Evolutionary conservation across 306 rosid species (phyloP).

Genomic region (Neltuma alba): DNA sequence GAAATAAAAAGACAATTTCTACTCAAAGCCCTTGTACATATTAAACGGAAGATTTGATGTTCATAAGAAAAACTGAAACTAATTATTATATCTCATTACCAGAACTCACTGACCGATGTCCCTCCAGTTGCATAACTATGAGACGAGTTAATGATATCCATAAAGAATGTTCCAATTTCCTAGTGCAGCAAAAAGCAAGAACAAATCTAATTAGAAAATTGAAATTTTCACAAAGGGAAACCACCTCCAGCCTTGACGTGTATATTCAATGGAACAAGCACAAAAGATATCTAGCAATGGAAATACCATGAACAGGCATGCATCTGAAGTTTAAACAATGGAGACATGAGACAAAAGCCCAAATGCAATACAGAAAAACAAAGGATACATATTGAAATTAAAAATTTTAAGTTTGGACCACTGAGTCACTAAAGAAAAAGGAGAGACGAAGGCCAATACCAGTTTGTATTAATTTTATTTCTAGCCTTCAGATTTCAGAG

Average conservation of each 20-base stretch:
- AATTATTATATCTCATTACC: conserved; percentile 52
- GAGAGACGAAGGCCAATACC: not conserved
- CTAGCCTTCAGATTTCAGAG: conserved; percentile 23
- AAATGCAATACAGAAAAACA: not conserved
- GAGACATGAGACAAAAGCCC: not conserved
- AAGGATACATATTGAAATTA: not conserved
- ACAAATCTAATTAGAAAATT: conserved; percentile 17
- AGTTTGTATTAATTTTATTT: conserved; percentile 8
- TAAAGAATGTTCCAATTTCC: conserved; percentile 81
- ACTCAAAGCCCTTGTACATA: conserved; percentile 3
- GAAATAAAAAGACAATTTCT: conserved; percentile 6
- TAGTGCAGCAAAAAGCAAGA: conserved; percentile 36
- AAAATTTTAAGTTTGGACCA: conserved; percentile 4
- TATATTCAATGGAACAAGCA: conserved; percentile 6
- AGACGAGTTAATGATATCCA: conserved; percentile 84
- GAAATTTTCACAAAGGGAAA: conserved; percentile 14
- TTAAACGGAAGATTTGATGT: conserved; percentile 24
- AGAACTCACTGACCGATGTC: conserved; percentile 76
- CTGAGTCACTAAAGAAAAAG: not conserved
- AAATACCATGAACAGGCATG: conserved; percentile 1
- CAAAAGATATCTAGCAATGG: conserved; percentile 18
- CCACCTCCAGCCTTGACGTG: conserved; percentile 1
- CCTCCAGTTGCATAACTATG: conserved; percentile 99
- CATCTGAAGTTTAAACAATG: not conserved
- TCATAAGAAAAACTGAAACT: conserved; percentile 34